A percentile compares a stretch with the other conserved stretches of the same genome.
Conservation (phyloP, 306 rosid genomes). For the Ormosia emarginata region DNA sequence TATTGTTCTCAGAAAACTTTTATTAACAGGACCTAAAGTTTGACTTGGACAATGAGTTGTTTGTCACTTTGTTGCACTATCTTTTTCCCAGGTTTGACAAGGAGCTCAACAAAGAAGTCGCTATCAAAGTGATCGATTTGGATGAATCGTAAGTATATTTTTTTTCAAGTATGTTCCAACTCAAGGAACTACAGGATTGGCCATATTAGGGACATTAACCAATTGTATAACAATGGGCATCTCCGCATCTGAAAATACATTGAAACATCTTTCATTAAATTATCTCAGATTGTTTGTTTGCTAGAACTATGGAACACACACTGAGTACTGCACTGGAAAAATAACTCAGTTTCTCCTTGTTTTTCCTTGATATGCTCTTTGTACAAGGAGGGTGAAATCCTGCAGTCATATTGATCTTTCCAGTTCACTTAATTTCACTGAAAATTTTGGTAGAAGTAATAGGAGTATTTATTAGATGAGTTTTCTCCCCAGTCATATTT, state of each 20-base stretch:
- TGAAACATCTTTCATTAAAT: background rate
- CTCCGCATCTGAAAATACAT: background rate
- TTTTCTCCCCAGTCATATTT: background rate
- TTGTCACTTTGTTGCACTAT: slow-evolving; percentile 12
- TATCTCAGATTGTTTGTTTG: background rate
- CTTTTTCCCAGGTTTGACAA: slow-evolving; percentile 78
- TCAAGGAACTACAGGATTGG: background rate
- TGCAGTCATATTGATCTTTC: background rate
- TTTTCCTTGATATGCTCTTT: background rate
- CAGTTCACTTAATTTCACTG: background rate
- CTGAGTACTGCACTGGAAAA: background rate
- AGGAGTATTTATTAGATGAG: background rate
- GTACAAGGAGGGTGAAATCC: background rate
- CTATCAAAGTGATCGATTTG: slow-evolving; percentile 96
- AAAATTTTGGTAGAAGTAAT: background rate
- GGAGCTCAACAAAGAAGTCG: slow-evolving; percentile 88
- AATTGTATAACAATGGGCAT: background rate
- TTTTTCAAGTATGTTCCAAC: background rate
- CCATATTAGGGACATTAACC: background rate
- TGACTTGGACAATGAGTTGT: slow-evolving; percentile 14
- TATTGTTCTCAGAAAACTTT: background rate
- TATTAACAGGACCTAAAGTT: slow-evolving; percentile 2
- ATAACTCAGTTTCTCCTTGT: background rate
- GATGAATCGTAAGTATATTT: slow-evolving; percentile 85
- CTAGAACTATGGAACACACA: background rate